These are phyloP conservation scores for Coprinopsis cinerea DNA, from an alignment of 768 basidiomycete species.

Conservation along the genomic window DNA sequence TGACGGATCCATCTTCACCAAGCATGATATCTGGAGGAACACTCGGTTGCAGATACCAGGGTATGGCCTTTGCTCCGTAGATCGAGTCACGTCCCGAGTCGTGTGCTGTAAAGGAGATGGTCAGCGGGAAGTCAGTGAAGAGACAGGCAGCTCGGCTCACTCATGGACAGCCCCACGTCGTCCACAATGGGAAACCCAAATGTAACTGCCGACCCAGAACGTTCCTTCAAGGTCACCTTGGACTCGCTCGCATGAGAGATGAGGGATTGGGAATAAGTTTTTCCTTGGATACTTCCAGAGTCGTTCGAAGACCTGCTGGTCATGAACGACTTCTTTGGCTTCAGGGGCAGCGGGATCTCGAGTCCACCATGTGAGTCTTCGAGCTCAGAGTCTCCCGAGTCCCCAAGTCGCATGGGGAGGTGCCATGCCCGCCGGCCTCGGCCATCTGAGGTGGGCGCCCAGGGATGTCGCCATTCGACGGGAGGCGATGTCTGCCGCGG, in stretches of 20 bases:
- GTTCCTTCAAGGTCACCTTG: background rate
- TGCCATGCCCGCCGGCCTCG: background rate
- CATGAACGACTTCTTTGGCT: too few species aligned
- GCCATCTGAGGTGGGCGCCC: background rate
- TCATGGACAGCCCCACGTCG: too few species aligned
- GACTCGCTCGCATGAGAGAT: background rate
- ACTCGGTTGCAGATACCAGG: too few species aligned
- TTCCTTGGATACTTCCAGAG: background rate
- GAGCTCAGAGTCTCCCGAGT: background rate
- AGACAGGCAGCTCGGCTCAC: too few species aligned
- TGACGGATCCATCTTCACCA: slow-evolving; percentile 75
- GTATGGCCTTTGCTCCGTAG: too few species aligned
- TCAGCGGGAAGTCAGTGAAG: too few species aligned
- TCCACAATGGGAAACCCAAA: background rate
- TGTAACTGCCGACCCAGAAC: background rate
- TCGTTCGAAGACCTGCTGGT: background rate
- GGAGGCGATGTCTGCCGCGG: too few species aligned
- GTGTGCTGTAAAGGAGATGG: too few species aligned
- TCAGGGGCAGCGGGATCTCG: too few species aligned
- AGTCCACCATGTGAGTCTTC: too few species aligned
- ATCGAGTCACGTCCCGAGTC: too few species aligned
- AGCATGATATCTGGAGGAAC: slow-evolving; percentile 82
- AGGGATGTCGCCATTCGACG: too few species aligned
- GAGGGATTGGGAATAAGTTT: background rate
- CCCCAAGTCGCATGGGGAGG: background rate